Evolutionary conservation across 441 rosid species (phyloP).

Genomic region (Sinapis alba): DNA sequence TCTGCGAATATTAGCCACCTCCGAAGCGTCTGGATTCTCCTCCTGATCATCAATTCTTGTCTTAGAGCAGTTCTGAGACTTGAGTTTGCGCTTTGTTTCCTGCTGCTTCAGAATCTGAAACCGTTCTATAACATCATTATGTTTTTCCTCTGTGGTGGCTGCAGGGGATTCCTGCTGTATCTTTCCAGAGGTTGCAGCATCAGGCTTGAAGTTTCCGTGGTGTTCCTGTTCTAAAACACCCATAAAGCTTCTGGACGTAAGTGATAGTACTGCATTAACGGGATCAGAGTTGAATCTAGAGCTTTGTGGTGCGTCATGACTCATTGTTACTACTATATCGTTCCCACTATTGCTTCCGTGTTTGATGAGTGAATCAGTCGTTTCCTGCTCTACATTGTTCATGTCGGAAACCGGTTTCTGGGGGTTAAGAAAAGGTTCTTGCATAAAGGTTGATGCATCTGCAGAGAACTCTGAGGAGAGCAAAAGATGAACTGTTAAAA

Average conservation of each 20-base stretch:
- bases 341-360: constrained; percentile 33
- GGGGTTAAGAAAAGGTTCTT: constrained; percentile 34
- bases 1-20: constrained; percentile 32
- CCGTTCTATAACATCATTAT: constrained; percentile 54
- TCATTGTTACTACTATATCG: constrained; percentile 53
- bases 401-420: constrained; percentile 24
- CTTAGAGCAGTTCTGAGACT: background rate
- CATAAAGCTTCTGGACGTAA: constrained; percentile 37
- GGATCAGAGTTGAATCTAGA: constrained; percentile 34
- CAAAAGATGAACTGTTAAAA: constrained; percentile 9
- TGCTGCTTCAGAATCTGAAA: constrained; percentile 47
- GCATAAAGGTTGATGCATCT: constrained; percentile 35
- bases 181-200: constrained; percentile 9
- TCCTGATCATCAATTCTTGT: background rate
- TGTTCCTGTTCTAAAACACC: constrained; percentile 31
- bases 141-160: constrained; percentile 33
- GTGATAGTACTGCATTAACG: constrained; percentile 22
- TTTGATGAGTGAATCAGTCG: constrained; percentile 15
- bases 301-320: constrained; percentile 44
- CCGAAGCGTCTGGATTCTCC: constrained; percentile 32
- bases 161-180: constrained; percentile 23
- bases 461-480: constrained; percentile 41
- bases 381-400: constrained; percentile 16
- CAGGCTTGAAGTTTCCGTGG: constrained; percentile 33
- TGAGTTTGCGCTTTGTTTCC: constrained; percentile 22